These are phyloP conservation scores for Mycosphaerella arachidis DNA, from an alignment of 2,329 filamentous ascomycete genomes.

Conservation along the genomic window DNA sequence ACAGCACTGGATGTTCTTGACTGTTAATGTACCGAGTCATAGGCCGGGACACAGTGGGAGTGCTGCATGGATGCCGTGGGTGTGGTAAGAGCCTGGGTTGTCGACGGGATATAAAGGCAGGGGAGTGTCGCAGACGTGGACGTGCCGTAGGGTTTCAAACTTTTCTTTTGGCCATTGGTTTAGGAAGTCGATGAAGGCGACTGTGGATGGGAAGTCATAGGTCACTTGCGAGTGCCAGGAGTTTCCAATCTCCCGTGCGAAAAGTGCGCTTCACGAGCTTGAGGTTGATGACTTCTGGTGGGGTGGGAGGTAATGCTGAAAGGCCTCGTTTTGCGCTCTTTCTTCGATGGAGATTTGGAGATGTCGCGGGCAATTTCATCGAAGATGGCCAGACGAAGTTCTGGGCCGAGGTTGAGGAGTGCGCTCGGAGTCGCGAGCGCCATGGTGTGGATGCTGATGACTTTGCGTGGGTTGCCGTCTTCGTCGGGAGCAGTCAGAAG, in stretches of 20 bases:
- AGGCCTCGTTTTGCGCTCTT: no score
- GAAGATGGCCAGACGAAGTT: not conserved
- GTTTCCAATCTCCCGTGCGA: no score
- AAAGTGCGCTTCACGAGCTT: no score
- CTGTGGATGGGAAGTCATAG: not conserved
- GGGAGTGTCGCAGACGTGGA: not conserved
- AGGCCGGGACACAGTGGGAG: not conserved
- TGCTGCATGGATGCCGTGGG: not conserved
- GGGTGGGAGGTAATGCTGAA: no score
- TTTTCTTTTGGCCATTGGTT: not conserved
- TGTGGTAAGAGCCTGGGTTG: not conserved
- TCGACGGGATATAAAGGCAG: not conserved
- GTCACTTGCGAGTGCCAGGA: not conserved
- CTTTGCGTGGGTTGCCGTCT: no score
- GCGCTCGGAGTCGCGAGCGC: not conserved
- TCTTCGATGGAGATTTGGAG: no score
- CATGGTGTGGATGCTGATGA: not conserved
- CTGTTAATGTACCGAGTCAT: not conserved
- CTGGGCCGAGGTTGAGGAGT: not conserved
- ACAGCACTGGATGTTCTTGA: no score
- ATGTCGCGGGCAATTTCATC: no score
- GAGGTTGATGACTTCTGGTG: no score
- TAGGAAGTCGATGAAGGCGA: not conserved
- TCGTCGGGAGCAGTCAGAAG: no score
- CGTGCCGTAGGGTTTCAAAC: not conserved